Evolutionary conservation across 75 land plant species (phyloP).

Genomic region (Pinus tabuliformis): DNA sequence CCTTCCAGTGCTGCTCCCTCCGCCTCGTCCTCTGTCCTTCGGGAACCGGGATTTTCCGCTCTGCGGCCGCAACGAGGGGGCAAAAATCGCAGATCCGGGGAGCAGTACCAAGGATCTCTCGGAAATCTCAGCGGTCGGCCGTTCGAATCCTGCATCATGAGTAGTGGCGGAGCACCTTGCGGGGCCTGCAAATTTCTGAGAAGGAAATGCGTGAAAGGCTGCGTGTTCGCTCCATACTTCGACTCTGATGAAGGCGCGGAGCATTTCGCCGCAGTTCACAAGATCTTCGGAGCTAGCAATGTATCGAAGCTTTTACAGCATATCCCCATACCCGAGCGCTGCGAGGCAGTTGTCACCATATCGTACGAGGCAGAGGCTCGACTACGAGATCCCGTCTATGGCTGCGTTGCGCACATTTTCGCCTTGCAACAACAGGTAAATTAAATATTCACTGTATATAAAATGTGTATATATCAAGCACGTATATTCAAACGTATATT

Average conservation of each 20-base stretch:
- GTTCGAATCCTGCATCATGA: not conserved
- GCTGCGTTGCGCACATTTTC: conserved; percentile 87
- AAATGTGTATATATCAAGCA: too few species aligned
- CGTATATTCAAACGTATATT: too few species aligned
- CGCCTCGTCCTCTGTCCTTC: too few species aligned
- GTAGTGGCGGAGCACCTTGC: conserved; percentile 20
- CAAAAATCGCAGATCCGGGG: too few species aligned
- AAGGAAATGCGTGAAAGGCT: conserved; percentile 80
- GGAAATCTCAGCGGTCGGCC: too few species aligned
- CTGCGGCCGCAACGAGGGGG: too few species aligned
- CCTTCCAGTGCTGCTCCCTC: too few species aligned
- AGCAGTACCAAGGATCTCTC: too few species aligned
- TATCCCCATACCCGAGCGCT: conserved; percentile 73
- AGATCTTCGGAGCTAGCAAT: conserved; percentile 97
- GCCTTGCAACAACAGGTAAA: conserved; percentile 91
- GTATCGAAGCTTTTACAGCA: conserved; percentile 76
- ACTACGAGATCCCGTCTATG: conserved; percentile 91
- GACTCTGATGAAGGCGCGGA: conserved; percentile 90
- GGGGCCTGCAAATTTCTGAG: conserved; percentile 52
- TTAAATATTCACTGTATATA: too few species aligned
- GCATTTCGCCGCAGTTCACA: conserved; percentile 96
- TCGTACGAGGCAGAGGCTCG: conserved; percentile 95
- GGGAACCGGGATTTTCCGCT: too few species aligned
- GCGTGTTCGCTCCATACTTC: conserved; percentile 96
- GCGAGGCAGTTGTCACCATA: conserved; percentile 92